Evolutionary conservation across 2,329 filamentous ascomycete genomes (phyloP), one percentile per base, ranked within the genome.

Genomic region (Clonostachys chloroleuca): DNA sequence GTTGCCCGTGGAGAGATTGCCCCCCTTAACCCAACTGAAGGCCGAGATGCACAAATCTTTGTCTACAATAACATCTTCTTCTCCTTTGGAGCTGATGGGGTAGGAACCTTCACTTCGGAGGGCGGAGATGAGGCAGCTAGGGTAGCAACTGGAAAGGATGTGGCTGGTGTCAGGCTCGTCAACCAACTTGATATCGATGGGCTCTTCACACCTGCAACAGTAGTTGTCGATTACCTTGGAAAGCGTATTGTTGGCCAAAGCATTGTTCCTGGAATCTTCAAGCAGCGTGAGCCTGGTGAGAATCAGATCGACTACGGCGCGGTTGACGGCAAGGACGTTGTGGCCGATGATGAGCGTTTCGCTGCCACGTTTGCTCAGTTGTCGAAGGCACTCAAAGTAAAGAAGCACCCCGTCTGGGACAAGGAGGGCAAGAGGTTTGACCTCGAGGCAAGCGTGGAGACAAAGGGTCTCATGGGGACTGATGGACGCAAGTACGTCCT

Each of bases 51-150:
- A 5, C 94, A 99, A 66, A 99, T 99, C 54, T 99, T 96, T 60
- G 92, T 99, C 20, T 96, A 97, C 75, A 97, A 97, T 77, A 99
- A 99, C 69, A 91, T 99, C 56, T 99, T 99, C 75, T 99, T 96
- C 75, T 97, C 94, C 1, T 97, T 96, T 58, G 94, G 94, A 52
- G 92, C 94, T 41, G 94, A 99, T 65, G 95, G 94, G 45, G 94
- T 97, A 42, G 92, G 94, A 40, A 99, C 94, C 14, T 99, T 99
- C 66, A 92, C 91, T 12, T 92, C 87, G 4, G 94, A 99, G 70
- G 94, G 94, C 55, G 94, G 94, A 17, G 92, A 99, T 55, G 94
- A 99, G 70, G 94, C 94, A 54, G 94, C 94, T 13, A 84, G 92
- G 49, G 90, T 97, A 48, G 94, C 95, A 24, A 96, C 95, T 6